phyloP scores from a whole-genome alignment of 345 rosid species.

The Citrus australasica region DNA sequence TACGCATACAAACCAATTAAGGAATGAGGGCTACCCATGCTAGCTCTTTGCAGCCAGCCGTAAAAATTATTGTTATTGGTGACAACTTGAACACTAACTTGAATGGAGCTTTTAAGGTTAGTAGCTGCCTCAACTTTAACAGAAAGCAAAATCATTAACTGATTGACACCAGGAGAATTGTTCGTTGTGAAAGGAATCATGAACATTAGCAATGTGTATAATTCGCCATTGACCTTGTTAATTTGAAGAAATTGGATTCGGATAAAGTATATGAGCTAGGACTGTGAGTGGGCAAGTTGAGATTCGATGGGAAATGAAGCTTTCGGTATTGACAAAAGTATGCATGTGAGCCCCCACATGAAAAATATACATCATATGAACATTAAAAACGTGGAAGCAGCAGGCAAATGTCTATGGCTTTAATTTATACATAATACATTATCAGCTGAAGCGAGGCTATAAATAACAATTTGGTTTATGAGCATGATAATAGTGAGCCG shows the following conservation, averaged over 20 bases:
- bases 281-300: background rate
- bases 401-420: background rate
- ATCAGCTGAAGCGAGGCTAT: no score
- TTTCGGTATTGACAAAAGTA: background rate
- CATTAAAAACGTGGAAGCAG: background rate
- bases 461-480: no score
- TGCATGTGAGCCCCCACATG: background rate
- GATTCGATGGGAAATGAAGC: background rate
- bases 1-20: background rate
- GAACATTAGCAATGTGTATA: background rate
- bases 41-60: background rate
- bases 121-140: background rate
- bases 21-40: background rate
- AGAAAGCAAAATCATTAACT: background rate
- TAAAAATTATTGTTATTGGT: no score
- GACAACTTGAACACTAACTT: background rate
- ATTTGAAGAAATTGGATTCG: background rate
- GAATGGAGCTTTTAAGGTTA: background rate
- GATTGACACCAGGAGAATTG: background rate
- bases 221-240: background rate
- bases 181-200: background rate
- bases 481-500: no score
- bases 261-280: background rate
- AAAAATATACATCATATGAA: background rate
- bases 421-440: no score